Base-by-base conservation (phyloP, 345 rosid species). In the Populus nigra region DNA sequence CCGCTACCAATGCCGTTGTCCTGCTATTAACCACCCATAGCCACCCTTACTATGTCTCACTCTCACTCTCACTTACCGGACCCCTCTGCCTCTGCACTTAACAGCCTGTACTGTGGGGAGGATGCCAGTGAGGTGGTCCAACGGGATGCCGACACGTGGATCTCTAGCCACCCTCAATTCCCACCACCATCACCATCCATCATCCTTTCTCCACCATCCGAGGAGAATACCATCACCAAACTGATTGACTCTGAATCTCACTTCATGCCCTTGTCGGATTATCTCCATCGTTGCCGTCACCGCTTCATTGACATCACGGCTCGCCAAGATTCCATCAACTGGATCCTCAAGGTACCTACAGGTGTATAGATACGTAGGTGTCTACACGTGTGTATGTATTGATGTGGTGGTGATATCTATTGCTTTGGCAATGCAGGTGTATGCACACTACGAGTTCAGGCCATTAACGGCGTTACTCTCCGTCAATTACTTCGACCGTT, bases 281-380 rank as follows among this genome's bases (percentile, higher is more conserved):
- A 87, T 75, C 84, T 83, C 74, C 81, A 43, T 17, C 89, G 86
- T 65, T 87, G 78, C 85, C 89, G 81, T 35, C 75, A 77, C 84
- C 83, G 88, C 29, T 76, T 86, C 79, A n/a, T 86, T 71, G 78
- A 84, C 86, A 78, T 76, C 79, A 86, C 90, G 69, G 86, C 91
- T 17, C 90, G 93, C 33, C 93, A 88, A 74, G 93, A 90, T 78
- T 90, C 89, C 81, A 87, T 90, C 68, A 90, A 85, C 80, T 90
- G 92, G 93, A 90, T 90, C 85, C 86, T 86, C 73, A 86, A 86
- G 86, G 91, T 88, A 69, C 20, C 20, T 29, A 1, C 11, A 50
- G 9, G n/a, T 62, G n/a, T 62, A 69, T 36, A 8, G 7, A 12
- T 65, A 31, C n/a, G 22, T 18, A 53, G 15, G 31, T 31, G 23